Conservation (phyloP, 805 yeast genomes). For the Kluyveromyces starmeri region DNA sequence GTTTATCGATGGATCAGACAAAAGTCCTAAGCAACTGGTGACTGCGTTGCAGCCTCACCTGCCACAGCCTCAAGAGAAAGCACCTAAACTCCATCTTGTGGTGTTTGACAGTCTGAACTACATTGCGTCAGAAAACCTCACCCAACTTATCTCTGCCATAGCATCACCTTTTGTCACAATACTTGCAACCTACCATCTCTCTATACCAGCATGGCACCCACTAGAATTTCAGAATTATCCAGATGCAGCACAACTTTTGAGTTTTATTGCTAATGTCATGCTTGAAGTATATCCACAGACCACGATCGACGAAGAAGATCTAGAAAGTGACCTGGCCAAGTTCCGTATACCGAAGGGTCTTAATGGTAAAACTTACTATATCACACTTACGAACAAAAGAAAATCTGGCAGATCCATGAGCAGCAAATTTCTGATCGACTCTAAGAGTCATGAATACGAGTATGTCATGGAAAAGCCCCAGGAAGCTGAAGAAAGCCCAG, state of each 20-base stretch:
- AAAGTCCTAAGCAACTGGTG: conserved; percentile 13
- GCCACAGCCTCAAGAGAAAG: conserved; percentile 14
- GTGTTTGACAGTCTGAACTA: conserved; percentile 65
- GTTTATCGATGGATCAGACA: conserved; percentile 38
- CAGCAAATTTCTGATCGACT: conserved; percentile 47
- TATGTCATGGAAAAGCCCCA: conserved; percentile 19
- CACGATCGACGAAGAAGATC: conserved; percentile 38
- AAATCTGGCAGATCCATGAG: conserved; percentile 74
- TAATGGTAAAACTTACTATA: conserved; percentile 39
- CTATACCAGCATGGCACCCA: conserved; percentile 31
- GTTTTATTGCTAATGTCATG: conserved; percentile 68
- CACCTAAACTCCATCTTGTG: conserved; percentile 33
- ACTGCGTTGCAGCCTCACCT: conserved; percentile 15
- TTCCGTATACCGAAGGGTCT: conserved; percentile 44
- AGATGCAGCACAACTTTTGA: conserved; percentile 39
- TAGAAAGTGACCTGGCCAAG: conserved; percentile 32
- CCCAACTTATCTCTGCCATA: conserved; percentile 41
- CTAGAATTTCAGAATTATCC: conserved; percentile 41
- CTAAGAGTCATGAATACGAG: conserved; percentile 35
- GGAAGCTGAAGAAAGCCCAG: conserved; percentile 37
- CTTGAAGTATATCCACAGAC: conserved; percentile 48
- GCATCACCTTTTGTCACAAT: conserved; percentile 39
- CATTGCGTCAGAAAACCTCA: conserved; percentile 37
- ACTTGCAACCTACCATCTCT: conserved; percentile 40
- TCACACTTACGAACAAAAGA: conserved; percentile 58